Evolutionary conservation across 192 early-diverging fungal genomes (phyloP).

Genomic region (Chytriomyces hyalinus): DNA sequence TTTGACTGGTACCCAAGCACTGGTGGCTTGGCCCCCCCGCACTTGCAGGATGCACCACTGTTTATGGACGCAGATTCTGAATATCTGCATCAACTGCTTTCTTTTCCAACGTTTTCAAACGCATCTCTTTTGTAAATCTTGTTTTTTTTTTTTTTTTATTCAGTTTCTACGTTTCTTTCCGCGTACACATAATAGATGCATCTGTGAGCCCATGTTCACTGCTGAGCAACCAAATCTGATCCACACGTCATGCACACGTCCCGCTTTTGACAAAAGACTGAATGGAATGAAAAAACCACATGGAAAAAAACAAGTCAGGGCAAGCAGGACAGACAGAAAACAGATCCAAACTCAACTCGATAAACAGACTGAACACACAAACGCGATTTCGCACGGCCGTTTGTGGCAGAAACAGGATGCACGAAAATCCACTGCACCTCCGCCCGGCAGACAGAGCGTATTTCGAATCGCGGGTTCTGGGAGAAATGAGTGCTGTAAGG

Average conservation of each 20-base stretch:
- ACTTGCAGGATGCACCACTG: neutral
- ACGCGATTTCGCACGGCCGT: constrained; percentile 88
- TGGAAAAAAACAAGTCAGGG: neutral
- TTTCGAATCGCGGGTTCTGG: constrained; percentile 79
- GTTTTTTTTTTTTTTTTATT: too few species aligned
- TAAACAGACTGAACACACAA: constrained; percentile 97
- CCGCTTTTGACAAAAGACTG: neutral
- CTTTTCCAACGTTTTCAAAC: too few species aligned
- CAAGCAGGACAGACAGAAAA: neutral
- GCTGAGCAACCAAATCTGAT: constrained; percentile 2
- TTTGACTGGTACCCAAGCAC: neutral
- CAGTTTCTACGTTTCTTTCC: too few species aligned
- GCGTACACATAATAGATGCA: too few species aligned
- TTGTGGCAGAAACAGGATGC: constrained; percentile 98
- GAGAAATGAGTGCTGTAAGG: constrained; percentile 70
- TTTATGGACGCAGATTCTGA: too few species aligned
- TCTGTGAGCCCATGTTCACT: neutral
- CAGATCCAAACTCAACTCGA: constrained; percentile 66
- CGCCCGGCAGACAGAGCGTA: constrained; percentile 73
- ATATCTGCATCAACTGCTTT: too few species aligned
- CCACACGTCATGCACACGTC: neutral
- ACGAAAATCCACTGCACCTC: constrained; percentile 87
- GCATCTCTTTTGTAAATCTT: too few species aligned
- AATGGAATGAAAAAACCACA: neutral
- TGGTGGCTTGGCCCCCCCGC: neutral